Percentiles rank a stretch among this genome's conserved stretches.
phyloP scores from a whole-genome alignment of 2,329 filamentous ascomycete species.

The Coleophoma crateriformis region DNA sequence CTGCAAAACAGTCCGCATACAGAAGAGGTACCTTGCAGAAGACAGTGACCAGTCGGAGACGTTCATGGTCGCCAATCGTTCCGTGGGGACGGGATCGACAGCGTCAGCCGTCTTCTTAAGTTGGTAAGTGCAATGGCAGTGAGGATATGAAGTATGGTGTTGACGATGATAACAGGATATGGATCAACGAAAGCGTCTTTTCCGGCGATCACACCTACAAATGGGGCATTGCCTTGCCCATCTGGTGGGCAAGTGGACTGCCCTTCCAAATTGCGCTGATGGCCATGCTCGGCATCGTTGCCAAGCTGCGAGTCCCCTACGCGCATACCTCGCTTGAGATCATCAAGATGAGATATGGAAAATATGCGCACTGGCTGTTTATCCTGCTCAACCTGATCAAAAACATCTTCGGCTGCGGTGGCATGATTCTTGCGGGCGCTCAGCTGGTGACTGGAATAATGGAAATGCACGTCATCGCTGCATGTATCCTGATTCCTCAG shows the following conservation, averaged over 20 bases:
- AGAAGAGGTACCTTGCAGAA: constrained; percentile 35
- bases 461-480: constrained; percentile 15
- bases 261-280: constrained; percentile 43
- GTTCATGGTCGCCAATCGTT: constrained; percentile 16
- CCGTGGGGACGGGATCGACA: constrained; percentile 12
- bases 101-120: constrained; percentile 10
- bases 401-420: constrained; percentile 38
- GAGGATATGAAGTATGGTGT: no score
- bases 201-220: constrained; percentile 28
- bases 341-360: constrained; percentile 40
- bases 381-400: constrained; percentile 35
- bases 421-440: constrained; percentile 39
- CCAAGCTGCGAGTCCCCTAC: constrained; percentile 42
- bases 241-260: constrained; percentile 27
- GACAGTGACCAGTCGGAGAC: constrained; percentile 38
- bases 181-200: constrained; percentile 37
- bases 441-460: constrained; percentile 25
- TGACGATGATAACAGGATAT: constrained; percentile 18
- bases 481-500: constrained; percentile 13
- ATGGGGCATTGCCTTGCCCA: constrained; percentile 31
- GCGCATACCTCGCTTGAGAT: constrained; percentile 46
- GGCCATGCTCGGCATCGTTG: constrained; percentile 40
- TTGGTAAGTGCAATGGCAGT: neutral
- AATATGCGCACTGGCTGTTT: constrained; percentile 32
- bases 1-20: constrained; percentile 40